Evolutionary conservation across 768 basidiomycete species (phyloP).

Genomic region (Leccinellum rugosiceps): DNA sequence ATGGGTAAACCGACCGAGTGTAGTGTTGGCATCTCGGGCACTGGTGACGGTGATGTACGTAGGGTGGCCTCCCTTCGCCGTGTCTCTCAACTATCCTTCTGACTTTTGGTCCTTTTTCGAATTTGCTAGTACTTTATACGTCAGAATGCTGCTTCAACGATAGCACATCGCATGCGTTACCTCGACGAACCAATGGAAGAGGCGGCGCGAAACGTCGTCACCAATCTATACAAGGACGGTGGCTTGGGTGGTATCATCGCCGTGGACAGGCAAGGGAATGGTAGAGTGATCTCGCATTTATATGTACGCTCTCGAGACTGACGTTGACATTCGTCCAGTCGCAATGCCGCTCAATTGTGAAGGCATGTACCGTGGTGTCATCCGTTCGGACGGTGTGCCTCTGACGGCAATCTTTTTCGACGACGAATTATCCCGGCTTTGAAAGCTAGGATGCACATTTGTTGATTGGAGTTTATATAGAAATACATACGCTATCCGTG

Average conservation of each 20-base stretch:
- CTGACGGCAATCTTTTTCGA: slow-evolving; percentile 77
- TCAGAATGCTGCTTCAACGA: slow-evolving; percentile 58
- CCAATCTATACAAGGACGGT: slow-evolving; percentile 54
- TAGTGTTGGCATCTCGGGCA: slow-evolving; percentile 77
- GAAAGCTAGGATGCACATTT: background rate
- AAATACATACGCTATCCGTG: no score
- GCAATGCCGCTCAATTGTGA: slow-evolving; percentile 70
- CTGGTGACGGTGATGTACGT: slow-evolving; percentile 88
- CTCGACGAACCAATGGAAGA: slow-evolving; percentile 51
- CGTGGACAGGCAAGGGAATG: slow-evolving; percentile 65
- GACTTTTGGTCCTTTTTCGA: background rate
- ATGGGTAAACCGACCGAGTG: slow-evolving; percentile 30
- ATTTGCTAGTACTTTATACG: slow-evolving; percentile 70
- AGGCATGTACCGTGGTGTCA: slow-evolving; percentile 82
- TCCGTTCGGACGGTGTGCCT: slow-evolving; percentile 63
- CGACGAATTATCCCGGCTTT: slow-evolving; percentile 41
- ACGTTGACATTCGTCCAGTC: slow-evolving; percentile 38
- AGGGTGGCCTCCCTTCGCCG: slow-evolving; percentile 21
- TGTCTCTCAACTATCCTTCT: slow-evolving; percentile 1
- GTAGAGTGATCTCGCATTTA: slow-evolving; percentile 35
- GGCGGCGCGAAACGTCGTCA: slow-evolving; percentile 54
- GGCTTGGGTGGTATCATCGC: slow-evolving; percentile 77
- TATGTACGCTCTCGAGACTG: background rate
- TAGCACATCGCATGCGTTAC: slow-evolving; percentile 65
- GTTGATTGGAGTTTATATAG: background rate